Conservation (phyloP, 148 eudicot genomes). For the Spergularia bocconei region DNA sequence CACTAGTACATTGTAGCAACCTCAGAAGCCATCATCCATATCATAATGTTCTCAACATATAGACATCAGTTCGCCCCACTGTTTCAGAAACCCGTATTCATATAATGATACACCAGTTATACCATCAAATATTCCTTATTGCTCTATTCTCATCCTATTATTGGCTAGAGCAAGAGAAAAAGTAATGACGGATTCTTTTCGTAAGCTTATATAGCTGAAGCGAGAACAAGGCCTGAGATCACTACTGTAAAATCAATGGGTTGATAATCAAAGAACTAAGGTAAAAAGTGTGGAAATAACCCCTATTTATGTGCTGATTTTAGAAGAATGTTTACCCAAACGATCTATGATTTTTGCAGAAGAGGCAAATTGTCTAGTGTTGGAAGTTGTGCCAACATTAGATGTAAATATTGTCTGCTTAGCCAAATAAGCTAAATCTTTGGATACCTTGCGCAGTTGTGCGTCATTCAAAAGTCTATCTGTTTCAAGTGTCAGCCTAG, state of each 20-base stretch:
- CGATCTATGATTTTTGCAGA: no score
- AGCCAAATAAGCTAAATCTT: no score
- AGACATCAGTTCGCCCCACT: neutral
- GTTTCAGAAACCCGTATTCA: neutral
- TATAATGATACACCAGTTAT: neutral
- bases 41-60: neutral
- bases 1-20: constrained; percentile 6
- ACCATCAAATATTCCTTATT: neutral
- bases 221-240: neutral
- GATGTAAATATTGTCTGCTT: no score
- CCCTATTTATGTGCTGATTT: no score
- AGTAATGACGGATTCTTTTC: neutral
- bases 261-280: neutral
- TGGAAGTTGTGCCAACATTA: no score
- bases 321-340: no score
- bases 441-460: no score
- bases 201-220: neutral
- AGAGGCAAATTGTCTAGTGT: no score
- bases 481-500: no score
- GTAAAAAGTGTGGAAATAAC: neutral
- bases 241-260: neutral
- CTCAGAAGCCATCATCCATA: neutral
- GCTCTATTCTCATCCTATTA: neutral
- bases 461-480: no score
- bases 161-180: neutral